Base-by-base conservation (phyloP, 2,329 filamentous ascomycete species). In the Exophiala bonariae region DNA sequence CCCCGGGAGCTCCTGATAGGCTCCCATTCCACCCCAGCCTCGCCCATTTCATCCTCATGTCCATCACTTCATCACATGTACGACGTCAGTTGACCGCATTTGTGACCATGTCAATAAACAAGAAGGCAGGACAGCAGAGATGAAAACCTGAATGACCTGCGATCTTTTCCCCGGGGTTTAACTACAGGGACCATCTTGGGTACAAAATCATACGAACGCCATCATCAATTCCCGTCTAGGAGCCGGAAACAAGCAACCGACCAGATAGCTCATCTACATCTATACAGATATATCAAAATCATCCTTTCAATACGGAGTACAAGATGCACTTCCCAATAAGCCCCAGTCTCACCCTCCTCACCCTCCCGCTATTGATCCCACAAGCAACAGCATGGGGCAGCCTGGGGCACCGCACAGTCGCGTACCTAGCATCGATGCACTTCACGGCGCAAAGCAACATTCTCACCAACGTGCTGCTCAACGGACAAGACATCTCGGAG, bases 331-430 rank as follows among this genome's bases (percentile, higher is more conserved):
- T 44, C 6, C 11, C 20, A 14, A 28, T 13, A 20, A 45, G 16
- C 31, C 14, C 34, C n/a, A 6, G 11, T 8, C 14, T 20, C 19
- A 8, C 14, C 11, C 3, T 43, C 9, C 6, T 47, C 35, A 22
- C 7, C 20, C 23, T 47, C 35, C 30, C 44, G 33, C 3, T 34
- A 18, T 19, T 43, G 19, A 18, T 48, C 11, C 39, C 38, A 10
- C 28, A 17, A 0, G 36, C 41, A 1, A 22, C 26, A 10, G 52
- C 74, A 6, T 81, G 78, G 78, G 78, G 78, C 18, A 63, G 61
- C 6, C 61, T 81, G 0, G 78, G 78, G 28, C 78, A 81, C 50
- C 70, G 73, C 22, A 78, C 78, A 2, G 70, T 81, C 4, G 78
- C 75, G 16, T 78, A 75, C 55, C 72, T 81, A 31, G 77, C 78